phyloP scores from a whole-genome alignment of 2,329 filamentous ascomycete genomes.

The Colletotrichum falcatum region DNA sequence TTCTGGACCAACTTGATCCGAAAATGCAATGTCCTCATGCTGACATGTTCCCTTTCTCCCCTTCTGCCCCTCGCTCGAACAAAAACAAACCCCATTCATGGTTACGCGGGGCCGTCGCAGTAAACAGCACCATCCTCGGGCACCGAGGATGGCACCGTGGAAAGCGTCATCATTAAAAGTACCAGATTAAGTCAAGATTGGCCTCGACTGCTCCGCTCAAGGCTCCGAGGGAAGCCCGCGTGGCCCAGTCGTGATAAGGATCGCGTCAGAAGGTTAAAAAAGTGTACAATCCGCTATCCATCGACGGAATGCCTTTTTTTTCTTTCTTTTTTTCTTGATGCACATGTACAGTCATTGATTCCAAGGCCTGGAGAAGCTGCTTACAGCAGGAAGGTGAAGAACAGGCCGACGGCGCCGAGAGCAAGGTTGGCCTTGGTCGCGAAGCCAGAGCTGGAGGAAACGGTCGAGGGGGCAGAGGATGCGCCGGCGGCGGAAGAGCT shows the following conservation, averaged over 20 bases:
- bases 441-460: slow-evolving; percentile 36
- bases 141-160: slow-evolving; percentile 9
- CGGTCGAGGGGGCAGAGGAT: slow-evolving; percentile 27
- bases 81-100: slow-evolving; percentile 8
- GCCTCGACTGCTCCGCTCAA: slow-evolving; percentile 22
- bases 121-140: slow-evolving; percentile 5
- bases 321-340: slow-evolving; percentile 10
- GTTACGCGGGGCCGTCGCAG: slow-evolving; percentile 25
- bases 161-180: slow-evolving; percentile 37
- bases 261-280: slow-evolving; percentile 23
- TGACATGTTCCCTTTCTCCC: slow-evolving; percentile 5
- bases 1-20: neutral
- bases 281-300: slow-evolving; percentile 41
- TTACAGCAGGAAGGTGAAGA: slow-evolving; percentile 42
- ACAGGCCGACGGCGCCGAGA: slow-evolving; percentile 39
- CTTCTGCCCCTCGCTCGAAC: slow-evolving; percentile 12
- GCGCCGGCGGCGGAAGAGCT: slow-evolving; percentile 16
- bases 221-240: slow-evolving; percentile 6
- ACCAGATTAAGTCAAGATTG: slow-evolving; percentile 29
- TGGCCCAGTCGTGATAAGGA: slow-evolving; percentile 28
- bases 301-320: slow-evolving; percentile 32
- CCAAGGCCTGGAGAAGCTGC: slow-evolving; percentile 11
- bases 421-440: slow-evolving; percentile 41
- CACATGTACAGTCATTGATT: slow-evolving; percentile 34
- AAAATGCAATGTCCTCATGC: slow-evolving; percentile 23